Evolutionary conservation across 306 rosid genomes (phyloP), one percentile per base, ranked within the genome.

Genomic region (Prunus davidiana): DNA sequence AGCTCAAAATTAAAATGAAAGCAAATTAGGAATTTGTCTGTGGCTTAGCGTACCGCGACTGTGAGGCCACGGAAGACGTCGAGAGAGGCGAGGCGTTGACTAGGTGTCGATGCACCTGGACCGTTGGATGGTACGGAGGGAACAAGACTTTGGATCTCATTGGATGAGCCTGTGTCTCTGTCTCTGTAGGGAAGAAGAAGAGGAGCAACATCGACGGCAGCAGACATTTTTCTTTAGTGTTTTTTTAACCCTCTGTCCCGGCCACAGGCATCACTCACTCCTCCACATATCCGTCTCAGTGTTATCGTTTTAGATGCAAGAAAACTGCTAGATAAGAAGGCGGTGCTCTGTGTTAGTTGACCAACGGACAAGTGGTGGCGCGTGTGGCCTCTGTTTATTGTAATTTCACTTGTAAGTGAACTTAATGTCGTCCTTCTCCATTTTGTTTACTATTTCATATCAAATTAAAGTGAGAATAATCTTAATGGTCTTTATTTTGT

Each of bases 61-160:
- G 95, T 87, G 69, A 91, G 85, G 62, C 97, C 93, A 16, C 97
- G 95, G 80, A 89, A 89, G 76, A 89, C 97, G 63, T 91, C 97
- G 75, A 91, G 93, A 74, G 94, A 89, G 83, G 75, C 85, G 32
- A 91, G 86, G 47, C 97, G 94, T 82, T 84, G 90, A 80, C 69
- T 86, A 25, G 73, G 50, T 34, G 67, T 64, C 38, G 87, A n/a
- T 24, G 75, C 76, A 63, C 78, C 83, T 10, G 82, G 70, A 11
- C 62, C 47, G 77, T 69, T 11, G 68, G 86, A 76, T 14, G 83
- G 46, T 9, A 63, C 62, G 71, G 69, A 67, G 47, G 78, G 73
- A 41, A 82, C 82, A 22, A 77, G 43, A 46, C 79, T 87, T 76
- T 67, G 77, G 60, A 41, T 69, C 67, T 79, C 73, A 63, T 73